Conservation (phyloP, 495 filamentous ascomycete species). For the Daldinia childiae region DNA sequence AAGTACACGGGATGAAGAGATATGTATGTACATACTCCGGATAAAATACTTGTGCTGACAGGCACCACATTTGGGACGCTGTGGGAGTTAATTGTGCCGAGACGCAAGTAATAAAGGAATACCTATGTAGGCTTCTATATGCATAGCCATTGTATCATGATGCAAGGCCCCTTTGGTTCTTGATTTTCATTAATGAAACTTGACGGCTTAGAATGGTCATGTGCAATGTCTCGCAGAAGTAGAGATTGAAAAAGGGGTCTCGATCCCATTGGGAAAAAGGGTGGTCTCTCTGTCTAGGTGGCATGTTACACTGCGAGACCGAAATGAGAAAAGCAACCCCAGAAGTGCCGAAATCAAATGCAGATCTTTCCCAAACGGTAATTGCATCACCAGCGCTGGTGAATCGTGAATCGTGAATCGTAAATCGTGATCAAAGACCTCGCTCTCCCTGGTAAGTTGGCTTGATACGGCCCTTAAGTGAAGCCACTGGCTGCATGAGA, state of each 20-base stretch:
- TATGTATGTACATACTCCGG: conserved; percentile 33
- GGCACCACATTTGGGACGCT: conserved; percentile 22
- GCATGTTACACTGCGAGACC: conserved; percentile 44
- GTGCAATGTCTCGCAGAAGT: conserved; percentile 35
- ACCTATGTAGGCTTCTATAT: conserved; percentile 11
- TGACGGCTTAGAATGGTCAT: conserved; percentile 36
- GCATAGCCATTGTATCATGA: conserved; percentile 28
- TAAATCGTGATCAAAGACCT: conserved; percentile 18
- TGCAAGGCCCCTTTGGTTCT: conserved; percentile 26
- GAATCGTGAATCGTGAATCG: conserved; percentile 28
- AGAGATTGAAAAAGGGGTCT: conserved; percentile 33
- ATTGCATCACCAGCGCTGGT: conserved; percentile 34
- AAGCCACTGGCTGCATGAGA: conserved; percentile 6
- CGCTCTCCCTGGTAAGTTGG: conserved; percentile 17
- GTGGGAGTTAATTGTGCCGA: conserved; percentile 32
- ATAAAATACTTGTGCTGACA: conserved; percentile 38
- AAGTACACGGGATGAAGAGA: conserved; percentile 19
- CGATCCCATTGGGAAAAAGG: conserved; percentile 31
- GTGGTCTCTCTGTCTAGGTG: conserved; percentile 36
- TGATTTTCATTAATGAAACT: conserved; percentile 35
- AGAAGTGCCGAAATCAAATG: conserved; percentile 45
- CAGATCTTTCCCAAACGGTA: conserved; percentile 39
- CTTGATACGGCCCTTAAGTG: conserved; percentile 19
- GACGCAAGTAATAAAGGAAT: conserved; percentile 36
- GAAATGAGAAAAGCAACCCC: conserved; percentile 44